Percentiles rank a stretch among this genome's conserved stretches.
Evolutionary conservation across 768 basidiomycete species (phyloP).

Genomic region (Lanmaoa rubissima): DNA sequence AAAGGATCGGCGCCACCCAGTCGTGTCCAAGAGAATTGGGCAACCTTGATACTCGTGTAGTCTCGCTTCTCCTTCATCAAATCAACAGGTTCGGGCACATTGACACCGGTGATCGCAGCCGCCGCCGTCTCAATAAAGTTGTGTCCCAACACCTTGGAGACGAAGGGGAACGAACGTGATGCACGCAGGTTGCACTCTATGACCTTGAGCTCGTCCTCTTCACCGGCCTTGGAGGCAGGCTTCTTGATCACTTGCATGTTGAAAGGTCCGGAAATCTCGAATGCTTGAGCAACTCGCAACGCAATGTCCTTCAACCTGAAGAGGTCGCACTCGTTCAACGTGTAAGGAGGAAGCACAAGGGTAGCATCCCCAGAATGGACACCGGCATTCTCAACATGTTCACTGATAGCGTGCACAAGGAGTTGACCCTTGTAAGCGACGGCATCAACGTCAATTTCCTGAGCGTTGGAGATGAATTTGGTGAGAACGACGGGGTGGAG

Average conservation of each 20-base stretch:
- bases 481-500: constrained; percentile 98
- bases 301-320: constrained; percentile 89
- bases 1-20: constrained; percentile 95
- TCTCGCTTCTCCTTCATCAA: constrained; percentile 86
- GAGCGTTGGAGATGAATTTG: constrained; percentile 97
- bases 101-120: constrained; percentile 76
- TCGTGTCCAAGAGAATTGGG: constrained; percentile 98
- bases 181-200: constrained; percentile 99
- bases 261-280: constrained; percentile 96
- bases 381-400: constrained; percentile 98
- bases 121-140: constrained; percentile 97
- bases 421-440: constrained; percentile 92
- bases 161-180: constrained; percentile 98
- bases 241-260: constrained; percentile 99
- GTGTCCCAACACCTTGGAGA: constrained; percentile 94
- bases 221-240: constrained; percentile 46
- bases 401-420: constrained; percentile 93
- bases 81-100: constrained; percentile 90
- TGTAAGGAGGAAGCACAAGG: constrained; percentile 92
- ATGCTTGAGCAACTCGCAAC: constrained; percentile 90
- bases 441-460: constrained; percentile 98
- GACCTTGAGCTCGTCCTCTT: constrained; percentile 81
- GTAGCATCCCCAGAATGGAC: constrained; percentile 99
- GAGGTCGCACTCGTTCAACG: constrained; percentile 72
- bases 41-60: constrained; percentile 95